Conservation (phyloP, 345 rosid species). For the Moringa oleifera region DNA sequence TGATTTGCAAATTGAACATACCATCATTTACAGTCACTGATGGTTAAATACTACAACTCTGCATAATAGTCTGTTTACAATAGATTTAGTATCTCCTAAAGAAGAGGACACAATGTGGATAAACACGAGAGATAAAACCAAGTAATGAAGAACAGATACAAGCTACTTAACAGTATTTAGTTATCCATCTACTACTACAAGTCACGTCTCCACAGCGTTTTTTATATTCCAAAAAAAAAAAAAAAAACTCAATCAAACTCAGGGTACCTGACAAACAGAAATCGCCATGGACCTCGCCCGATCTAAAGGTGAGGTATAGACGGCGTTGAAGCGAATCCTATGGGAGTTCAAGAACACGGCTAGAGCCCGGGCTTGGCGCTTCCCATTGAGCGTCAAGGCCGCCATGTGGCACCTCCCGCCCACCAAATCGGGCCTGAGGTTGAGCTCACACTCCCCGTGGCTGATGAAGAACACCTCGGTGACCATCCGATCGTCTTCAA, state of each 20-base stretch:
- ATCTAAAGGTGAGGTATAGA: conserved; percentile 72
- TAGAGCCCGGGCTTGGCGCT: conserved; percentile 90
- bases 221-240: not conserved
- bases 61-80: no score
- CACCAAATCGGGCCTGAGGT: conserved; percentile 65
- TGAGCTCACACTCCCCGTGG: conserved; percentile 79
- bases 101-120: no score
- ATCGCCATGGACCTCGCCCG: conserved; percentile 82
- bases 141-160: no score
- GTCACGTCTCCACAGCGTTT: not conserved
- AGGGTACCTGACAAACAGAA: conserved; percentile 68
- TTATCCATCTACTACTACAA: not conserved
- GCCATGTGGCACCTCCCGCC: conserved; percentile 76
- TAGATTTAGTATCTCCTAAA: no score
- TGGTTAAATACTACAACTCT: no score
- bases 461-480: conserved; percentile 67
- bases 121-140: no score
- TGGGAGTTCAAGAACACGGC: conserved; percentile 79
- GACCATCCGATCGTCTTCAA: conserved; percentile 32
- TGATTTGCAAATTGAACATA: no score
- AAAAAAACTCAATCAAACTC: not conserved
- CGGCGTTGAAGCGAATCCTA: conserved; percentile 64
- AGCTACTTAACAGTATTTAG: not conserved
- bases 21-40: no score
- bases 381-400: conserved; percentile 62